Percentiles rank a stretch among this genome's conserved stretches.
Evolutionary conservation across 352 stramenopile genomes (phyloP).

Genomic region (Phytophthora citrophthora): DNA sequence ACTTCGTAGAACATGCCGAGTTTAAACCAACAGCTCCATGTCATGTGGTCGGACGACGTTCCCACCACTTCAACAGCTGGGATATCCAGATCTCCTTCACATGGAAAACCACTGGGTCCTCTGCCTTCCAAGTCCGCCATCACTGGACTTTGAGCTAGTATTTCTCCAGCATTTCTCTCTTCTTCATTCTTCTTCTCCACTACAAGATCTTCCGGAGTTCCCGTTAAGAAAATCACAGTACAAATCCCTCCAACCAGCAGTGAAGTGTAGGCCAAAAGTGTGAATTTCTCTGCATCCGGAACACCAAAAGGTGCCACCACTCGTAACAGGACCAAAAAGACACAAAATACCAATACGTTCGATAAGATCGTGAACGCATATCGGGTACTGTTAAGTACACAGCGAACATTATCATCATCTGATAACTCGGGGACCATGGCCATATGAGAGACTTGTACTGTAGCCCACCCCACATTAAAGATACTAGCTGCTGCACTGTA

Average conservation of each 20-base stretch:
- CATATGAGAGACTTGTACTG: slow-evolving; percentile 89
- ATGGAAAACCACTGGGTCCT: slow-evolving; percentile 55
- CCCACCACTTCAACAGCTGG: slow-evolving; percentile 32
- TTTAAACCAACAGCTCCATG: slow-evolving; percentile 80
- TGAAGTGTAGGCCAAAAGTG: slow-evolving; percentile 73
- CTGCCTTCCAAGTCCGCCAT: slow-evolving; percentile 55
- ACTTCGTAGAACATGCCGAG: slow-evolving; percentile 89
- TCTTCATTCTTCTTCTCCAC: slow-evolving; percentile 31
- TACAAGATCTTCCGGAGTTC: slow-evolving; percentile 65
- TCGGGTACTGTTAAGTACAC: slow-evolving; percentile 80
- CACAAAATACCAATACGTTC: slow-evolving; percentile 86
- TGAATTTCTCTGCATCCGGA: slow-evolving; percentile 79
- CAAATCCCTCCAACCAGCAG: slow-evolving; percentile 69
- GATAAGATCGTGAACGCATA: slow-evolving; percentile 90
- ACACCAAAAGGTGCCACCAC: slow-evolving; percentile 67
- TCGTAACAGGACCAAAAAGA: slow-evolving; percentile 75
- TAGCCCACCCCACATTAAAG: slow-evolving; percentile 88
- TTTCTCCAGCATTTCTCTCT: slow-evolving; percentile 22
- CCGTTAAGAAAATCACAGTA: slow-evolving; percentile 68
- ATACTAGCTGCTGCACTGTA: slow-evolving; percentile 79
- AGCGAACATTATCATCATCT: slow-evolving; percentile 77
- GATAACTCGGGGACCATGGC: slow-evolving; percentile 86
- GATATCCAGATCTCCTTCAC: slow-evolving; percentile 57
- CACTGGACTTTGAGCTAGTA: slow-evolving; percentile 56
- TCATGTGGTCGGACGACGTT: slow-evolving; percentile 52